These are phyloP conservation scores for Penicillium soppii DNA, from an alignment of 495 filamentous ascomycete species.

Conservation along the genomic window DNA sequence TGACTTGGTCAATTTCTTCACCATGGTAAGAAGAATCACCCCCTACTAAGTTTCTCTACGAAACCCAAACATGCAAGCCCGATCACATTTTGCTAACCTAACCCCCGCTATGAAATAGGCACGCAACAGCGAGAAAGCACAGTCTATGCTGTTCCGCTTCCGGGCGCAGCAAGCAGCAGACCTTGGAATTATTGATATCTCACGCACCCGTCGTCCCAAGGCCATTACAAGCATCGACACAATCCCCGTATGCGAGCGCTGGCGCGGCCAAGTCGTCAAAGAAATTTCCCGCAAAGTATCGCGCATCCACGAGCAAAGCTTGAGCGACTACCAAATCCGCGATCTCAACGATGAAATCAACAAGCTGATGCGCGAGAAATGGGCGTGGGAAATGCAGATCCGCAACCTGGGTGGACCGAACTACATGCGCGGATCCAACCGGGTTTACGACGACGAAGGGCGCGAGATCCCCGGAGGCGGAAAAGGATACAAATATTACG, in stretches of 20 bases:
- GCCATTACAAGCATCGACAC: conserved; percentile 78
- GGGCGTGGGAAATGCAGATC: conserved; percentile 97
- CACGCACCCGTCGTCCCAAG: conserved; percentile 87
- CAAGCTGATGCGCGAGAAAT: conserved; percentile 97
- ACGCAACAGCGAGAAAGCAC: conserved; percentile 94
- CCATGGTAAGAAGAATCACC: conserved; percentile 29
- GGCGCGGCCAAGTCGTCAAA: conserved; percentile 96
- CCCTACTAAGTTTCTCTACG: neutral
- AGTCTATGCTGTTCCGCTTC: conserved; percentile 99
- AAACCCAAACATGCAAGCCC: neutral
- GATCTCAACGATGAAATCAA: conserved; percentile 99
- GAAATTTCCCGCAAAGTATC: conserved; percentile 96
- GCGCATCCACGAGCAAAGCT: conserved; percentile 84
- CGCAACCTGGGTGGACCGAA: conserved; percentile 92
- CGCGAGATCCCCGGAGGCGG: conserved; percentile 86
- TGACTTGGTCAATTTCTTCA: conserved; percentile 22
- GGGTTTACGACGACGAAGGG: conserved; percentile 89
- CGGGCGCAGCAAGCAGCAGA: conserved; percentile 96
- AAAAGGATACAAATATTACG: conserved; percentile 91
- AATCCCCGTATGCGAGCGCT: conserved; percentile 91
- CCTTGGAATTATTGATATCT: conserved; percentile 90
- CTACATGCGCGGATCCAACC: conserved; percentile 87
- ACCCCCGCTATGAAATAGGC: conserved; percentile 46
- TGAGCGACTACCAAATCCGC: conserved; percentile 94
- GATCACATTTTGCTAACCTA: conserved; percentile 22